A percentile compares a stretch with the other conserved stretches of the same genome.
phyloP scores from a whole-genome alignment of 2,329 filamentous ascomycete genomes.

The Fusarium luffae region DNA sequence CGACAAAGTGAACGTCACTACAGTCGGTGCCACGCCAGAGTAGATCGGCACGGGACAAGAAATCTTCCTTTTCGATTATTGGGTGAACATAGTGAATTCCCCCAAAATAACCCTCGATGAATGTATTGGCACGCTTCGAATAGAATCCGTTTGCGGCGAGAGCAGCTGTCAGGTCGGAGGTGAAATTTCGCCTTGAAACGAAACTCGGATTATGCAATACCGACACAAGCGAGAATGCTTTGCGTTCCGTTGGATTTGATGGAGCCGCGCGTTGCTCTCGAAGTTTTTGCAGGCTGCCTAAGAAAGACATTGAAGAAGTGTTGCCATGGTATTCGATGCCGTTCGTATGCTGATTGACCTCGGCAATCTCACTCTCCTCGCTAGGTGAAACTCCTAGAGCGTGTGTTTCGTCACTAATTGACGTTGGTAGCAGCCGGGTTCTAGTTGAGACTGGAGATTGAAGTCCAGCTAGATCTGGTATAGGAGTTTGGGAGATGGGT shows the following conservation, averaged over 20 bases:
- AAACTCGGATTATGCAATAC: constrained; percentile 6
- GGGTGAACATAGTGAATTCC: constrained; percentile 9
- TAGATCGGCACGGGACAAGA: neutral
- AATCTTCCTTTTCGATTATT: constrained; percentile 9
- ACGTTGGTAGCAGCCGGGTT: neutral
- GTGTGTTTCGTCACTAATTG: neutral
- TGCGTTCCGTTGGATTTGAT: neutral
- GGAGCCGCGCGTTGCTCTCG: neutral
- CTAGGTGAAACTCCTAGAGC: neutral
- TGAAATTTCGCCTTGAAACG: neutral
- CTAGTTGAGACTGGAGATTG: neutral
- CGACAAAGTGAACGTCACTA: neutral
- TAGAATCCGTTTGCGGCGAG: constrained; percentile 6
- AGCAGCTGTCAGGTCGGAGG: neutral
- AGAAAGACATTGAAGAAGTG: constrained; percentile 9
- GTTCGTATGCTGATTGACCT: constrained; percentile 11
- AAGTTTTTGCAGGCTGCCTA: neutral
- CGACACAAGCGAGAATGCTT: constrained; percentile 4
- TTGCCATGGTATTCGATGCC: constrained; percentile 10
- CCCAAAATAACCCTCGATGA: constrained; percentile 5
- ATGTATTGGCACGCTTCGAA: constrained; percentile 7
- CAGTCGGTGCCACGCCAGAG: neutral
- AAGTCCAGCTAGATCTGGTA: neutral
- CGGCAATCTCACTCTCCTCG: constrained; percentile 12
- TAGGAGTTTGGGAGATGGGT: neutral